Evolutionary conservation across 257 asterid genomes (phyloP).

Genomic region (Scutellaria galericulata): DNA sequence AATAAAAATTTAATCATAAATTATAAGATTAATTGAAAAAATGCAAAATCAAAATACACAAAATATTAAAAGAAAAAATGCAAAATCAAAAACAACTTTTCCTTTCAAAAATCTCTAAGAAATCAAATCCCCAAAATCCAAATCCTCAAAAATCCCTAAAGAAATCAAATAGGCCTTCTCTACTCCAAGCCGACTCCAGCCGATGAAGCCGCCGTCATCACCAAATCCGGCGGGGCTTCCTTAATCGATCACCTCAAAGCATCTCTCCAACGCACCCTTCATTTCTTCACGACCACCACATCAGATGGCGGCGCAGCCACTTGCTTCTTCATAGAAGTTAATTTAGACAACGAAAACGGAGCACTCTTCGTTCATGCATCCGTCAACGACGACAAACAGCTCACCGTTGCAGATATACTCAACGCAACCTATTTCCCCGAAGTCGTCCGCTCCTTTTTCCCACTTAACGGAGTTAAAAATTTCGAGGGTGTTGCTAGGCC

Average conservation of each 20-base stretch:
- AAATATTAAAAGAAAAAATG: too few relatives aligned
- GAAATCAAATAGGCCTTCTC: constrained; percentile 49
- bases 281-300: constrained; percentile 41
- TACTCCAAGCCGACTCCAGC: constrained; percentile 27
- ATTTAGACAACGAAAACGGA: constrained; percentile 27
- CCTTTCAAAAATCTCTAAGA: too few relatives aligned
- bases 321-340: constrained; percentile 37
- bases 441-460: constrained; percentile 37
- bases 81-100: too few relatives aligned
- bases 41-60: too few relatives aligned
- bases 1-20: too few relatives aligned
- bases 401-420: constrained; percentile 39
- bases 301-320: constrained; percentile 31
- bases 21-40: too few relatives aligned
- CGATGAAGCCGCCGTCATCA: constrained; percentile 16
- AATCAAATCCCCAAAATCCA: too few relatives aligned
- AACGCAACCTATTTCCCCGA: constrained; percentile 26
- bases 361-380: constrained; percentile 42
- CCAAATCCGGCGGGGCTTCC: neutral
- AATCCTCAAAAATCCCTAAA: too few relatives aligned
- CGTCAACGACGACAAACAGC: neutral
- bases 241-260: constrained; percentile 44
- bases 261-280: constrained; percentile 44
- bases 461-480: constrained; percentile 41
- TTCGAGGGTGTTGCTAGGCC: constrained; percentile 43